Conservation (phyloP, 352 stramenopile genomes). For the Phytophthora pini region DNA sequence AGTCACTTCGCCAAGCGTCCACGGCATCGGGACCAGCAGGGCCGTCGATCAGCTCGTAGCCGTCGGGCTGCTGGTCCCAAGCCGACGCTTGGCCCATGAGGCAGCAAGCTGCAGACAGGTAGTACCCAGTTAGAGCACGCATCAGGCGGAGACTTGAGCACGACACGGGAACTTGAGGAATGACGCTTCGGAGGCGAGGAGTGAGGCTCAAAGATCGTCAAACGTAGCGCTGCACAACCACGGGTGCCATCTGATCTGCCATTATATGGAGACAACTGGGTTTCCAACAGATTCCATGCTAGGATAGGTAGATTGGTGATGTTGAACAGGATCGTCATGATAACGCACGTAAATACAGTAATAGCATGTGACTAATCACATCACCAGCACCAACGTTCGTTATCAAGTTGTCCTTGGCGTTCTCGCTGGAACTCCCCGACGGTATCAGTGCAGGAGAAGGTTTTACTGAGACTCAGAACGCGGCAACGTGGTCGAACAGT, state of each 20-base stretch:
- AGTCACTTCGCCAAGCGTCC: conserved; percentile 61
- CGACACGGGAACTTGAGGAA: conserved; percentile 19
- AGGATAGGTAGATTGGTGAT: background rate
- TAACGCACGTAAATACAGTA: too few species aligned
- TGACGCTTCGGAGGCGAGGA: conserved; percentile 13
- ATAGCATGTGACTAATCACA: too few species aligned
- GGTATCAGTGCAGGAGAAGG: too few species aligned
- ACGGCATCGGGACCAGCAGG: conserved; percentile 41
- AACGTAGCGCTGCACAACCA: conserved; percentile 15
- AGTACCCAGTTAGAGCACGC: conserved; percentile 10
- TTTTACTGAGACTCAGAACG: too few species aligned
- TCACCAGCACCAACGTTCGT: too few species aligned
- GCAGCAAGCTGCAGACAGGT: conserved; percentile 14
- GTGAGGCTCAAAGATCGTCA: conserved; percentile 26
- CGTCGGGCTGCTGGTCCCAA: conserved; percentile 81
- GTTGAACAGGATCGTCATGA: too few species aligned
- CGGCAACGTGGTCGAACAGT: too few species aligned
- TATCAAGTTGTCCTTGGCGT: too few species aligned
- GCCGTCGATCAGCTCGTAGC: conserved; percentile 84
- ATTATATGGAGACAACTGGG: conserved; percentile 2
- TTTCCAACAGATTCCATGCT: background rate
- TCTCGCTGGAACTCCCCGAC: too few species aligned
- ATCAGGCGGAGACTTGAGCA: conserved; percentile 16
- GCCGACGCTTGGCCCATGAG: conserved; percentile 19
- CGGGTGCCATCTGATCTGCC: conserved; percentile 25